Percentiles rank a stretch among this genome's conserved stretches.
Evolutionary conservation across 768 basidiomycete genomes (phyloP).

Genomic region (Phlegmacium glaucopus): DNA sequence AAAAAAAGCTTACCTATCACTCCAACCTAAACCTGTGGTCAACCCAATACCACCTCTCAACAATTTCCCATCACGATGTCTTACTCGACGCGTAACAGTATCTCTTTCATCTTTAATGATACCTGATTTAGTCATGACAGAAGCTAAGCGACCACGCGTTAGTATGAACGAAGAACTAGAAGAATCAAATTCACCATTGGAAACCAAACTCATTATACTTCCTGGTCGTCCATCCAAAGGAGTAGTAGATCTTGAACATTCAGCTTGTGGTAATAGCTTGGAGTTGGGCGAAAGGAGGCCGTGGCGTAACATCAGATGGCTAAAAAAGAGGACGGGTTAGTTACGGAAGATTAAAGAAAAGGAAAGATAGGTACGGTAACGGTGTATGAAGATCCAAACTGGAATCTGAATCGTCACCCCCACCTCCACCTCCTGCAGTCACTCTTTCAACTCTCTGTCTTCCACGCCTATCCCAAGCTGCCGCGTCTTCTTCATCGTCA

Average conservation of each 20-base stretch:
- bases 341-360: conserved; percentile 3
- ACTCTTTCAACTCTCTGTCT: background rate
- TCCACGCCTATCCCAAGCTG: background rate
- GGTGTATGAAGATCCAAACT: conserved; percentile 69
- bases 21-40: conserved; percentile 74
- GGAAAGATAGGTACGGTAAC: conserved; percentile 42
- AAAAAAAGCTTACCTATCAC: conserved; percentile 53
- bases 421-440: conserved; percentile 10
- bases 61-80: conserved; percentile 60
- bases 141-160: conserved; percentile 2
- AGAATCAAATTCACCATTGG: conserved; percentile 25
- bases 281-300: conserved; percentile 67
- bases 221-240: conserved; percentile 27
- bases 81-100: conserved; percentile 49
- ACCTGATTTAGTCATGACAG: conserved; percentile 34
- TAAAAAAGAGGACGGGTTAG: conserved; percentile 20
- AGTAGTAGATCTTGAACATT: conserved; percentile 19
- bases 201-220: conserved; percentile 32
- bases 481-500: conserved; percentile 5
- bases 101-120: conserved; percentile 54
- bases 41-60: conserved; percentile 63
- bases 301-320: conserved; percentile 63
- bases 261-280: conserved; percentile 44
- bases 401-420: conserved; percentile 55
- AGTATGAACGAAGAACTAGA: conserved; percentile 1